Base-by-base conservation (phyloP, 805 yeast genomes). In the Ogataea nonfermentans region DNA sequence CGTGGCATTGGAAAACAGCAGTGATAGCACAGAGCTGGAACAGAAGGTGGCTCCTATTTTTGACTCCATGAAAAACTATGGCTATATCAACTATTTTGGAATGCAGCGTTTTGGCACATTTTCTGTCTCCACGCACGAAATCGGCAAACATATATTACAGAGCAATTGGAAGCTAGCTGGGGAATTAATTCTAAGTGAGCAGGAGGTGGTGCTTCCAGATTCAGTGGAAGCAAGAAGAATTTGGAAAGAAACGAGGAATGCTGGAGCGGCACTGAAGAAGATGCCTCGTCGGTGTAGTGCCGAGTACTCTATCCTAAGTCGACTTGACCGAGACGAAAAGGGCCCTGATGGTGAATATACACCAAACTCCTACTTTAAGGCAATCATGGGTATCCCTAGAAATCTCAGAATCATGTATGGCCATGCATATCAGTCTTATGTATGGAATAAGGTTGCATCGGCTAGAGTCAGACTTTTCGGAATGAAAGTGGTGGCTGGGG, bases 81-180 rank as follows among this genome's bases (percentile, higher is more conserved):
- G 99, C 0, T 93, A 87, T 55, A 83, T 93, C 48, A 93, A 93
- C 62, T 93, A 93, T 58, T 93, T 76, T 60, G 99, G 99, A n/a
- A 83, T 93, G 90, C 99, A 93, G 68, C 71, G 99, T 56, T 93
- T 93, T 61, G 99, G 99, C 20, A 90, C 99, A 0, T 91, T 88
- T 56, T 85, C 96, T 9, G 73, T 89, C 20, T 87, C 98, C 2
- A 90, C 99, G 0, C 97, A 93, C 62, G 75, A 73, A 22, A 71
- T 90, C 38, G 99, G 99, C 34, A 77, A 76, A 46, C 73, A 73
- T 46, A 69, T 91, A 19, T 65, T 93, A 35, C 70, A 77, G 34
- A 78, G 76, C 24, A 79, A 89, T 41, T 93, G 95, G 89, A 74
- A 83, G 51, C 72, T 68, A 10, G 96, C 95, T 1, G 91, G 73